These are phyloP conservation scores for Chrysoporthe austroafricana DNA, from an alignment of 2,329 filamentous ascomycete genomes.

Conservation along the genomic window DNA sequence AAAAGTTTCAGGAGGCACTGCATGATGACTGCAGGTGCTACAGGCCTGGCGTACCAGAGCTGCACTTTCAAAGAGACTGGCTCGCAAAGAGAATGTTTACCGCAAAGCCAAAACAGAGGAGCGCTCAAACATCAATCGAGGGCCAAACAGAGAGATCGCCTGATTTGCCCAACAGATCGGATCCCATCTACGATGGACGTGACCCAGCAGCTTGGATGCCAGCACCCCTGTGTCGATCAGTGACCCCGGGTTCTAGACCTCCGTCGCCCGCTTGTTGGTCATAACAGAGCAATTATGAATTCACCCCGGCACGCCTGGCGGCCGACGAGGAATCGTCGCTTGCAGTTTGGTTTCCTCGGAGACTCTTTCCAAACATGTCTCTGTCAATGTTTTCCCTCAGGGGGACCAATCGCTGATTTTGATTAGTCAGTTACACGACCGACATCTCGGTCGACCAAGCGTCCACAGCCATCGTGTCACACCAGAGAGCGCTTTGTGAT, in stretches of 20 bases:
- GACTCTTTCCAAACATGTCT: background rate
- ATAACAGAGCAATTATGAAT: slow-evolving; percentile 7
- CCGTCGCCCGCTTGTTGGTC: background rate
- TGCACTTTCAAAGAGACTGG: background rate
- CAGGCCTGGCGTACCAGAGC: background rate
- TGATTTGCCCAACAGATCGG: background rate
- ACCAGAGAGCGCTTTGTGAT: slow-evolving; percentile 2
- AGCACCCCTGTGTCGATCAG: slow-evolving; percentile 27
- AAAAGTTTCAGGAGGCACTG: background rate
- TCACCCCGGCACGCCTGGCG: background rate
- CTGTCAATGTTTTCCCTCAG: background rate
- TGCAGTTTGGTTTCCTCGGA: background rate
- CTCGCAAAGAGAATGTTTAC: background rate
- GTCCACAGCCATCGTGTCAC: slow-evolving; percentile 18
- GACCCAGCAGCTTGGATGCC: slow-evolving; percentile 21
- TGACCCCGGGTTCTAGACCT: slow-evolving; percentile 14
- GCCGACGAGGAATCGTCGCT: background rate
- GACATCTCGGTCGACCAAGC: slow-evolving; percentile 8
- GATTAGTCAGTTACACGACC: slow-evolving; percentile 19
- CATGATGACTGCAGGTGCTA: slow-evolving; percentile 6
- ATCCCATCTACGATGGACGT: slow-evolving; percentile 3
- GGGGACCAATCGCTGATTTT: slow-evolving; percentile 5
- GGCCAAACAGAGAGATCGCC: background rate
- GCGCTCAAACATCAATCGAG: background rate
- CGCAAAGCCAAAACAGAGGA: background rate